Base-by-base conservation (phyloP, 192 early-diverging fungal species). In the Spinellus fusiger region DNA sequence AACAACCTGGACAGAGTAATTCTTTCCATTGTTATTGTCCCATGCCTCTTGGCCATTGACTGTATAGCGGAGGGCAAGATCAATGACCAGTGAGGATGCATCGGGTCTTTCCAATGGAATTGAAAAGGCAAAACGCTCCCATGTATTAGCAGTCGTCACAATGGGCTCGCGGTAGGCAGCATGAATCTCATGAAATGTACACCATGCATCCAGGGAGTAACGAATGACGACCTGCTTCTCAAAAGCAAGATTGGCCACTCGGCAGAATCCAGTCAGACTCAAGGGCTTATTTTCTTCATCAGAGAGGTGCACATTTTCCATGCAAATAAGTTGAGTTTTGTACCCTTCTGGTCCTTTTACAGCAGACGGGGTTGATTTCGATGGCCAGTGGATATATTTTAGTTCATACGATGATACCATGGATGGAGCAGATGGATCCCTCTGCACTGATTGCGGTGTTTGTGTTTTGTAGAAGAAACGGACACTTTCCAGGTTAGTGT, bases 21-120 rank as follows among this genome's bases (percentile, higher is more conserved):
- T 98, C 54, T 74, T 69, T 44, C 91, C 89, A 58, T 67, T 64
- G 81, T 98, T 98, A 77, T 94, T 98, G 80, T 98, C 95, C 95
- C 95, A 98, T 73, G 84, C 81, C 69, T 91, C 88, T 25, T 56
- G 59, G 5, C 83, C 85, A 20, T 75, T 77, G 18, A 94, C 92
- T 22, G 68, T 74, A 69, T 92, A 94, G 6, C 78, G 73, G 28
- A 85, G 76, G 29, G 84, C 85, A 53, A 89, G 63, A 34, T 77
- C 86, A 50, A 88, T 71, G 0, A 78, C 80, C 58, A 73, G 65
- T 44, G 44, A 29, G 16, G 48, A 23, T 28, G 31, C 16, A 5
- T 37, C 27, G 58, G 74, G 40, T 12, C 18, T 44, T 3, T 61
- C 34, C 32, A 61, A 34, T 25, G 9, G 7, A 25, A 61, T 61